A percentile compares a stretch with the other conserved stretches of the same genome.
Conservation (phyloP, 2,329 filamentous ascomycete species). For the Lachnellula arida region DNA sequence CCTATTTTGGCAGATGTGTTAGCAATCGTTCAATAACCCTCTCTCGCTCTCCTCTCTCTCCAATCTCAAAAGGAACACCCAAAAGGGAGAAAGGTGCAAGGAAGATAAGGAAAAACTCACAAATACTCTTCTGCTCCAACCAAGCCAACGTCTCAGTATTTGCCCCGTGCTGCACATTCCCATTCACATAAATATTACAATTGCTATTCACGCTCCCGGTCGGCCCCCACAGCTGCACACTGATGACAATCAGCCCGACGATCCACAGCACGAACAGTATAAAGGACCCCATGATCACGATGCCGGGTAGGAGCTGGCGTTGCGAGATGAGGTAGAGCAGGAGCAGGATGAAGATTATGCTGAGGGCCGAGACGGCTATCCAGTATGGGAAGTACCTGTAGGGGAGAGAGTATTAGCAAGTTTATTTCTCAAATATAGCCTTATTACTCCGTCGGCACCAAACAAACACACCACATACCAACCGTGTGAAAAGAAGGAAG, state of each 20-base stretch:
- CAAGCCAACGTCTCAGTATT: conserved; percentile 55
- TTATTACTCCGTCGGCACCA: no score
- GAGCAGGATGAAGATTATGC: conserved; percentile 60
- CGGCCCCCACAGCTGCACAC: conserved; percentile 60
- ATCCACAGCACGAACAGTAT: conserved; percentile 65
- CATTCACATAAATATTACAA: conserved; percentile 56
- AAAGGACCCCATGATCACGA: conserved; percentile 61
- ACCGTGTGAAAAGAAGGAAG: no score
- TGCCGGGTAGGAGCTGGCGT: conserved; percentile 57
- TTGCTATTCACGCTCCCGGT: conserved; percentile 52
- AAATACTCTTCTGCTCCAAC: conserved; percentile 60
- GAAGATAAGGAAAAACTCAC: conserved; percentile 39
- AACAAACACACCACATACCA: no score
- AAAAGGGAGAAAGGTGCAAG: no score
- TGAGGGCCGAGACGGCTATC: conserved; percentile 54
- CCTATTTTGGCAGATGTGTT: conserved; percentile 34
- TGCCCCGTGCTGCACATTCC: conserved; percentile 45
- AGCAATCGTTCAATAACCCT: conserved; percentile 10
- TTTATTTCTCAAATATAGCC: not conserved
- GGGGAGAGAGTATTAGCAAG: not conserved
- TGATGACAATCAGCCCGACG: conserved; percentile 57
- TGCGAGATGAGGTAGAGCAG: conserved; percentile 60
- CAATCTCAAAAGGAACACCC: no score
- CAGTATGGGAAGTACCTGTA: conserved; percentile 65
- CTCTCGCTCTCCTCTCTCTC: not conserved